These are phyloP conservation scores for Logfia minima DNA, from an alignment of 129 eudicot species.

Conservation along the genomic window DNA sequence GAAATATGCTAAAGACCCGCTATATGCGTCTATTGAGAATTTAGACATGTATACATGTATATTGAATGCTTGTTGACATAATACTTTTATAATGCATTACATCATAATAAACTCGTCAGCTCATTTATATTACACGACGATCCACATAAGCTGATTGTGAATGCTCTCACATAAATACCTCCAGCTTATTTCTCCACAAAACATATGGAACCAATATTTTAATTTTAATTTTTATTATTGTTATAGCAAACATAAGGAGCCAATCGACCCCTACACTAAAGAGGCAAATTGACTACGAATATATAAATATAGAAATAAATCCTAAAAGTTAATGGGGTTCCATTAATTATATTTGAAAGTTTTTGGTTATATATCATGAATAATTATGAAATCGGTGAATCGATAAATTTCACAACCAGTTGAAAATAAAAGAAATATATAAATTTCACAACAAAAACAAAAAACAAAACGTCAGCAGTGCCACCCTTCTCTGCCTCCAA, in stretches of 20 bases:
- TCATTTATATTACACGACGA: too few relatives aligned
- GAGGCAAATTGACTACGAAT: conserved; percentile 3
- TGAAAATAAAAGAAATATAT: background rate
- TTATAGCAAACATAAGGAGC: background rate
- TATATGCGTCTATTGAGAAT: too few relatives aligned
- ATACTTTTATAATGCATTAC: too few relatives aligned
- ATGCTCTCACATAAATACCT: background rate
- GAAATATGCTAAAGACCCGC: too few relatives aligned
- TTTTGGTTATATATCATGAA: background rate
- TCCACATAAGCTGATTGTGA: too few relatives aligned
- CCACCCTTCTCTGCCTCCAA: conserved; percentile 33
- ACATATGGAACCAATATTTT: too few relatives aligned
- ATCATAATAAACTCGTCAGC: too few relatives aligned
- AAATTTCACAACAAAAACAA: background rate
- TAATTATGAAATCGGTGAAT: background rate
- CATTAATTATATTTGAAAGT: background rate
- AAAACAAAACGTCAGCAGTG: conserved; percentile 14
- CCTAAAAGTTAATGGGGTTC: conserved; percentile 3
- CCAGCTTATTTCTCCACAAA: background rate
- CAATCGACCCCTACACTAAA: background rate
- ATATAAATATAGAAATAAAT: background rate
- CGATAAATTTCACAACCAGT: background rate
- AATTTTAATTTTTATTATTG: too few relatives aligned
- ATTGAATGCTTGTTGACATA: too few relatives aligned
- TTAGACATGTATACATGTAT: too few relatives aligned